Conservation (phyloP, 2,329 filamentous ascomycete genomes). For the Pseudocercospora vitis region DNA sequence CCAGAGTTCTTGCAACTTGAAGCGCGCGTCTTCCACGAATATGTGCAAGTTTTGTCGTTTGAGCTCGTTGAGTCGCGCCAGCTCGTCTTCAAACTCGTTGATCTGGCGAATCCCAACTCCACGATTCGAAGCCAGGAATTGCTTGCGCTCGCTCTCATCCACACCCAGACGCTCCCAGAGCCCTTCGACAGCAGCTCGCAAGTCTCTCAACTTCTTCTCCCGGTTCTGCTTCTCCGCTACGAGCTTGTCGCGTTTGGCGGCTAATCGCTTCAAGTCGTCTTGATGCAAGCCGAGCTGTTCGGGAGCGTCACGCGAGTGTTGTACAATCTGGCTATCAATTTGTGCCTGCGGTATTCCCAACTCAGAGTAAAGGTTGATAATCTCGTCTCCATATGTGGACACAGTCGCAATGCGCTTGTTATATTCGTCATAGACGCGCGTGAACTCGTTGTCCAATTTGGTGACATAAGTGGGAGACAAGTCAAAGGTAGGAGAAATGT, state of each 20-base stretch:
- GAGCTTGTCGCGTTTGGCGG: conserved; percentile 75
- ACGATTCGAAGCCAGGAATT: conserved; percentile 81
- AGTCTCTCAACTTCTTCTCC: conserved; percentile 73
- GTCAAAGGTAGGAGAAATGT: conserved; percentile 80
- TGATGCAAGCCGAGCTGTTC: conserved; percentile 92
- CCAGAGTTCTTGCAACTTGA: conserved; percentile 91
- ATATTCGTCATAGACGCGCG: conserved; percentile 95
- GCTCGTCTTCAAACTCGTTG: conserved; percentile 93
- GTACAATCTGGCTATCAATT: conserved; percentile 82
- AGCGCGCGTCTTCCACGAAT: conserved; percentile 92
- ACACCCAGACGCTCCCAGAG: conserved; percentile 88
- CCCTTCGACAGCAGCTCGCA: conserved; percentile 74
- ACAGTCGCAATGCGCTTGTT: conserved; percentile 76
- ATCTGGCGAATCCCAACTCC: conserved; percentile 89
- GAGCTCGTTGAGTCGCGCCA: conserved; percentile 80
- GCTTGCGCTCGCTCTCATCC: conserved; percentile 77
- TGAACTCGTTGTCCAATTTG: conserved; percentile 85
- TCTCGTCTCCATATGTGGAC: conserved; percentile 72
- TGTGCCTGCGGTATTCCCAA: conserved; percentile 91
- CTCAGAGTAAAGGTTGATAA: conserved; percentile 94
- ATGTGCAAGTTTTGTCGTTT: conserved; percentile 93
- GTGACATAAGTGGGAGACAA: conserved; percentile 88
- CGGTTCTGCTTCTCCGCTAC: conserved; percentile 83
- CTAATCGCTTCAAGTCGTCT: conserved; percentile 74
- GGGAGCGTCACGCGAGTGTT: conserved; percentile 84